A percentile compares a stretch with the other conserved stretches of the same genome.
Evolutionary conservation across 2,329 filamentous ascomycete genomes (phyloP).

Genomic region (Ophiostoma angusticollis): DNA sequence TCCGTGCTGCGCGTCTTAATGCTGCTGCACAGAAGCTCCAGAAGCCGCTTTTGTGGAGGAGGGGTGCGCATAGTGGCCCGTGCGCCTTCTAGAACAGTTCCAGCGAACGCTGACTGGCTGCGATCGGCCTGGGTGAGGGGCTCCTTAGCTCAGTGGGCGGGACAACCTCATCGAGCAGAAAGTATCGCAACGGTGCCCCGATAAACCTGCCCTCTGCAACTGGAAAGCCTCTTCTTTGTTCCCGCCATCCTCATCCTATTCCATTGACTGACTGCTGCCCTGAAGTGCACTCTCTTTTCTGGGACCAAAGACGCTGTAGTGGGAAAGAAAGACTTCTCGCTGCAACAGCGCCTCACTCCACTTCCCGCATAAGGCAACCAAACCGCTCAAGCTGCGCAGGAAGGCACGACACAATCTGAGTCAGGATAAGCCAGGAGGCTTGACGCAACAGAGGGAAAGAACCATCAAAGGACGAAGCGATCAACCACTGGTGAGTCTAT

Average conservation of each 20-base stretch:
- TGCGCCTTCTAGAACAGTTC: conserved; percentile 18
- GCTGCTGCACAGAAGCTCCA: conserved; percentile 16
- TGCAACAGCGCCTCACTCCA: no score
- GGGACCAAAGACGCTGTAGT: no score
- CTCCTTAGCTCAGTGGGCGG: neutral
- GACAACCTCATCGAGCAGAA: neutral
- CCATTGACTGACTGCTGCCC: no score
- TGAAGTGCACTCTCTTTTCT: no score
- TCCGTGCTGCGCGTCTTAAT: no score
- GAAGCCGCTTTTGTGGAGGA: conserved; percentile 11
- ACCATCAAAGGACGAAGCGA: neutral
- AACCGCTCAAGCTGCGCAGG: no score
- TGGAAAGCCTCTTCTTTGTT: no score
- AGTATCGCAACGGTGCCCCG: conserved; percentile 1
- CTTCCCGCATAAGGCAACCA: no score
- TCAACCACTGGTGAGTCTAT: neutral
- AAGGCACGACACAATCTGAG: no score
- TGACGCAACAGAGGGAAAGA: neutral
- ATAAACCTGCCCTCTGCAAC: no score
- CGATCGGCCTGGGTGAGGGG: conserved; percentile 11
- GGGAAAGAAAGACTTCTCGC: no score
- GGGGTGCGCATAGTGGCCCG: conserved; percentile 13
- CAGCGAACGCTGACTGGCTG: conserved; percentile 10
- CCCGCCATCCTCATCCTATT: neutral
- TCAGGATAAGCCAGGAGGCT: no score